Evolutionary conservation across 345 rosid genomes (phyloP).

Genomic region (Cardamine chenopodiifolia): DNA sequence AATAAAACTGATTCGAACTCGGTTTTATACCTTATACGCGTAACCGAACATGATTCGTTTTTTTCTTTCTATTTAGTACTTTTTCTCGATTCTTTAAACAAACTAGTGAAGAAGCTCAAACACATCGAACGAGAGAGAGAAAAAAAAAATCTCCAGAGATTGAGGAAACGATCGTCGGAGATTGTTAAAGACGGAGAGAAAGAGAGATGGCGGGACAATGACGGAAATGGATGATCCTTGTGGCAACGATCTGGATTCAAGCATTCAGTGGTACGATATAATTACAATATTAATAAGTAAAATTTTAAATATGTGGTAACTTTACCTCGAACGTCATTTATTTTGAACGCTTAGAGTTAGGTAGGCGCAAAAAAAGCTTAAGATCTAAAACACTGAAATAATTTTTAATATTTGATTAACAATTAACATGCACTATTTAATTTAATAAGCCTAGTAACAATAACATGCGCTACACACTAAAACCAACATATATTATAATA

Average conservation of each 20-base stretch:
- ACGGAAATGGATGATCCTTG: slow-evolving; percentile 90
- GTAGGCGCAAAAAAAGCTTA: no score
- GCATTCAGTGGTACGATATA: slow-evolving; percentile 95
- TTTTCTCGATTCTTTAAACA: neutral
- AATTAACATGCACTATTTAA: no score
- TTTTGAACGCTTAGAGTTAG: no score
- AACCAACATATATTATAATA: no score
- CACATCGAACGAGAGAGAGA: neutral
- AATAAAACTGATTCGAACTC: neutral
- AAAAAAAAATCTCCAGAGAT: slow-evolving; percentile 4
- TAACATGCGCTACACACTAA: no score
- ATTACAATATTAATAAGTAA: no score
- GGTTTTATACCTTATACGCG: slow-evolving; percentile 21
- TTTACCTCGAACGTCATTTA: no score
- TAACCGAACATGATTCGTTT: slow-evolving; percentile 20
- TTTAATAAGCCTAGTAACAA: no score
- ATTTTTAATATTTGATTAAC: no score
- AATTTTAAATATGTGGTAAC: no score
- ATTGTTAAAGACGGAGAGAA: neutral
- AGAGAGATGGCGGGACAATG: slow-evolving; percentile 75
- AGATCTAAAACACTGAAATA: no score
- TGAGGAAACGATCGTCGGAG: slow-evolving; percentile 19
- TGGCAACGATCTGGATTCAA: slow-evolving; percentile 96
- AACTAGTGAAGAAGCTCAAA: slow-evolving; percentile 21
- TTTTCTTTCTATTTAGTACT: neutral